A percentile compares a stretch with the other conserved stretches of the same genome.
Evolutionary conservation across 805 yeast species (phyloP).

Genomic region (Candida pseudofarinosa): DNA sequence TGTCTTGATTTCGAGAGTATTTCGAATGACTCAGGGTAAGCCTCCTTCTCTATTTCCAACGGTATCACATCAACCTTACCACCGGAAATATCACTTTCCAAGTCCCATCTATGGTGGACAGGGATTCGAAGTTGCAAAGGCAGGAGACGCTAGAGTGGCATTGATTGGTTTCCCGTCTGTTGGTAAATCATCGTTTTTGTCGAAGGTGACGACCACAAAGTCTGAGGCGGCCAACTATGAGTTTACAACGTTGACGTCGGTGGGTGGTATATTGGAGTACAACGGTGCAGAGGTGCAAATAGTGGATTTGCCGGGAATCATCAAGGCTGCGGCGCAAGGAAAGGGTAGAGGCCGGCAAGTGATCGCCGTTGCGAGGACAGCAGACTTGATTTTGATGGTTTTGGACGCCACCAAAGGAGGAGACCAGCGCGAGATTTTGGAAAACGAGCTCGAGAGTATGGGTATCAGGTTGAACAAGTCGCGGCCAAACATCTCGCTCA

Average conservation of each 20-base stretch:
- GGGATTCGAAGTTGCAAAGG: conserved; percentile 91
- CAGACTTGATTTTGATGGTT: conserved; percentile 89
- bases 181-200: conserved; percentile 88
- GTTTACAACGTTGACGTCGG: conserved; percentile 93
- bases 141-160: conserved; percentile 95
- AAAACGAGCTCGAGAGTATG: conserved; percentile 85
- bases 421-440: conserved; percentile 83
- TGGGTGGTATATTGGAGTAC: conserved; percentile 91
- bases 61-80: conserved; percentile 46
- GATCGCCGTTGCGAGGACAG: conserved; percentile 92
- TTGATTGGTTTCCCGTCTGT: conserved; percentile 97
- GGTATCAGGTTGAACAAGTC: conserved; percentile 85
- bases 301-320: conserved; percentile 96
- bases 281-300: conserved; percentile 97
- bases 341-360: conserved; percentile 98
- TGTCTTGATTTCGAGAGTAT: conserved; percentile 55
- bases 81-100: conserved; percentile 42
- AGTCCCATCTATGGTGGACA: conserved; percentile 66
- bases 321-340: conserved; percentile 94
- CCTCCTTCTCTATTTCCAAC: conserved; percentile 24
- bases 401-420: conserved; percentile 92
- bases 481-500: conserved; percentile 76
- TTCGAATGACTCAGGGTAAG: conserved; percentile 33
- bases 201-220: conserved; percentile 87
- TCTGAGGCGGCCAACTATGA: conserved; percentile 94